Base-by-base conservation (phyloP, 2,329 filamentous ascomycete genomes). In the Penicillium sp. region DNA sequence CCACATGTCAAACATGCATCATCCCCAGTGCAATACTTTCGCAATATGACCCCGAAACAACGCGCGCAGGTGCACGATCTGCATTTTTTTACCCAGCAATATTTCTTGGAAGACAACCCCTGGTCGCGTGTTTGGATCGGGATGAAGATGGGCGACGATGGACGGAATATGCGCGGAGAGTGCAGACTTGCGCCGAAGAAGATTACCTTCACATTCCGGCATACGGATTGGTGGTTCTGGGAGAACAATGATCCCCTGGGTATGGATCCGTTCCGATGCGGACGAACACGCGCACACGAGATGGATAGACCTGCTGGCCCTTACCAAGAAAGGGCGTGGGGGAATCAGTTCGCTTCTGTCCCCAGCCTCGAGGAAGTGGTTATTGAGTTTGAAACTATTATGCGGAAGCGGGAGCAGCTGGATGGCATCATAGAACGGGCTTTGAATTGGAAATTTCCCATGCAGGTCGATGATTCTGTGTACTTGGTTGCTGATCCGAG, bases 171-270 rank as follows among this genome's bases (percentile, higher is more conserved):
- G 9, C 42, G 49, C 16, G 58, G 56, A 26, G 55, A 61, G 21
- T 55, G 43, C n/a, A 53, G 42, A 19, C 52, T 66, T 48, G 43
- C 54, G 10, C 61, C 66, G 4, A 53, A 51, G 35, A 58, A 58
- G 16, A 52, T 71, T 2, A 63, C 60, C 5, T 58, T 72, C 43
- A 71, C 68, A 1, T 47, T 71, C 11, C 61, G 69, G 7, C 65
- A 71, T 42, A 61, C 63, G 14, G 69, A 72, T 53, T 72, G 69
- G 69, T 71, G 69, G 69, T 64, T 53, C 22, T 69, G 65, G 59
- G 65, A 69, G 55, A 56, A 62, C 29, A 60, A 61, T 45, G 61
- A 65, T n/a, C 61, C 63, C 2, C 47, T 72, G 16, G 66, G 60
- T 2, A 63, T 71, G n/a, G 65, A 69, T 56, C 68, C 69, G 53